Conservation (phyloP, 2,329 filamentous ascomycete genomes). For the Fusarium mangiferae region DNA sequence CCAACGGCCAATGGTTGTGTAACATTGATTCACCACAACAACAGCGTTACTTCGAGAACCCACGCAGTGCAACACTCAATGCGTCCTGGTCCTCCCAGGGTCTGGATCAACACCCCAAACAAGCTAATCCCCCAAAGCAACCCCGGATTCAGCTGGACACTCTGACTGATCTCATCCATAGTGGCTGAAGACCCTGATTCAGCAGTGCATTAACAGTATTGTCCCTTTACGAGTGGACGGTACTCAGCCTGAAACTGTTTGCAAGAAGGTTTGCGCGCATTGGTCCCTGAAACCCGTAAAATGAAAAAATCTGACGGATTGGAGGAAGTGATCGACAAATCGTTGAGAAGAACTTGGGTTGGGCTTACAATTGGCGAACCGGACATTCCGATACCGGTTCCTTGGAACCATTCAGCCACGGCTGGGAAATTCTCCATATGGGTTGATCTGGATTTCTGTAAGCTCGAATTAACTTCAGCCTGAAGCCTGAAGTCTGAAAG, state of each 20-base stretch:
- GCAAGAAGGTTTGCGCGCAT: constrained; percentile 1
- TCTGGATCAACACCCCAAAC: not conserved
- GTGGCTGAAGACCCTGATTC: constrained; percentile 6
- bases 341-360: not conserved
- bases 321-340: constrained; percentile 5
- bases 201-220: not conserved
- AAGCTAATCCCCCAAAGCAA: constrained; percentile 15
- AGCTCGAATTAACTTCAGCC: not conserved
- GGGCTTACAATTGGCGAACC: not conserved
- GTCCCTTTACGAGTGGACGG: not conserved
- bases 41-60: constrained; percentile 17
- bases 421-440: not conserved
- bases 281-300: not conserved
- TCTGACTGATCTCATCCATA: constrained; percentile 21
- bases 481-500: not conserved
- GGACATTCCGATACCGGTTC: constrained; percentile 19
- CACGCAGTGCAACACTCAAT: not conserved
- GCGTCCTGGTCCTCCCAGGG: not conserved
- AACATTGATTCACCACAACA: constrained; percentile 20
- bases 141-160: constrained; percentile 27
- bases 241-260: not conserved
- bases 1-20: not conserved
- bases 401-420: not conserved
- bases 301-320: constrained; percentile 2
- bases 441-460: not conserved